Evolutionary conservation across 345 rosid species (phyloP), one percentile per base, ranked within the genome.

Genomic region (Heritiera fomes): DNA sequence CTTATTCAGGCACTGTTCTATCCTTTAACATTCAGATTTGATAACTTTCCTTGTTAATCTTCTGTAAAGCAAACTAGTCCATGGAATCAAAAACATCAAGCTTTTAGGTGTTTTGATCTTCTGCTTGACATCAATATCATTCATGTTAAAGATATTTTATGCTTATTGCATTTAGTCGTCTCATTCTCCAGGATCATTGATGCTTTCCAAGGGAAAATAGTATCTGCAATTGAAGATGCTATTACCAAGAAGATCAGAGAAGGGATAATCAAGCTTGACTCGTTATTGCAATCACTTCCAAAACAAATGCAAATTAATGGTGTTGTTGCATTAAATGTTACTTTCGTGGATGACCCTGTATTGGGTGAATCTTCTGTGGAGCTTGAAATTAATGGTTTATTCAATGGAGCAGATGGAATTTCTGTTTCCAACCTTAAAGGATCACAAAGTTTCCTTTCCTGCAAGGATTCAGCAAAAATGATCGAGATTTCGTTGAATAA

Each of bases 271-370:
- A 87, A 75, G 82, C 94, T 94, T 59, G 92, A 92, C 73, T 76
- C 90, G 43, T 47, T 71, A 17, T 67, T 94, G 82, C 92, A 91
- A 77, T 89, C 91, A 52, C 85, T 92, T 82, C 98, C 98, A 7
- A 91, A 88, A 58, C 77, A 83, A 55, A 76, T 81, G 53, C 79
- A 84, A 62, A 79, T 92, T 15, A 87, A 86, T 77, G 80, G 79
- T 73, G 80, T 77, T 73, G 91, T 90, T 70, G 81, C 89, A 40
- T 67, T 94, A 79, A 92, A 94, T 85, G 85, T 89, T 83, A 86
- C 92, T 79, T 89, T 92, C 65, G 79, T 84, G 55, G 84, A 81
- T 60, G 82, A 81, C 79, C 97, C 97, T 59, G 73, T 81, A 1
- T 49, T 90, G 59, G 77, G 78, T 58, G 65, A 80, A 80, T 90